Percentiles rank a stretch among this genome's conserved stretches.
Conservation (phyloP, 306 rosid species). For the Pyrus betulifolia region DNA sequence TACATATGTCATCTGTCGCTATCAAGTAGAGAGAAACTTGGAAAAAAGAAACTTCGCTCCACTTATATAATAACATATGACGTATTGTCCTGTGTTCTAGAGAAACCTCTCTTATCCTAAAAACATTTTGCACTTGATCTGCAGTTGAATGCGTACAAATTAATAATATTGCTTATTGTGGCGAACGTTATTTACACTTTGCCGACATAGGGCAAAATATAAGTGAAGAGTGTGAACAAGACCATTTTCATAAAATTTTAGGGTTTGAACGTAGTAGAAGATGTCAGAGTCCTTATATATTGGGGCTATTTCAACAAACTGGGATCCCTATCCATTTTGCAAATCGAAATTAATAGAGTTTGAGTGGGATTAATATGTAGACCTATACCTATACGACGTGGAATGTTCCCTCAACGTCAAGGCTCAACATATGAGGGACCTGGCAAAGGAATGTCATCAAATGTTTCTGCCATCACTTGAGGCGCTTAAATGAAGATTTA, state of each 20-base stretch:
- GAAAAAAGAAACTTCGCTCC: too few species aligned
- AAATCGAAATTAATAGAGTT: neutral
- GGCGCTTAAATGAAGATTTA: neutral
- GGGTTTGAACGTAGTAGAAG: neutral
- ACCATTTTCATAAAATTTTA: neutral
- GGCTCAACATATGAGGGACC: neutral
- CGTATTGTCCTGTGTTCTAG: too few species aligned
- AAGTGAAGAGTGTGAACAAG: neutral
- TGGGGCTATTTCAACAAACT: neutral
- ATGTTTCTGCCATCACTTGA: neutral
- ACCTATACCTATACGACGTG: neutral
- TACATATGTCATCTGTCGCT: accelerated
- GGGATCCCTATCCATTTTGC: neutral
- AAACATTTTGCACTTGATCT: too few species aligned
- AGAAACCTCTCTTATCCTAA: neutral
- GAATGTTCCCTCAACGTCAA: neutral
- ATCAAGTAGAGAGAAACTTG: too few species aligned
- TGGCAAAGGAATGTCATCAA: neutral
- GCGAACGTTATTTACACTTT: neutral
- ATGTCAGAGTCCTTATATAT: neutral
- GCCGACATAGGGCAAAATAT: neutral
- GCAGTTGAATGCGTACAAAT: neutral
- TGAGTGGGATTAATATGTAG: neutral
- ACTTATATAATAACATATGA: too few species aligned
- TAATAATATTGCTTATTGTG: neutral